A percentile compares a stretch with the other conserved stretches of the same genome.
Evolutionary conservation across 352 stramenopile species (phyloP).

Genomic region (Phytophthora colocasiae): DNA sequence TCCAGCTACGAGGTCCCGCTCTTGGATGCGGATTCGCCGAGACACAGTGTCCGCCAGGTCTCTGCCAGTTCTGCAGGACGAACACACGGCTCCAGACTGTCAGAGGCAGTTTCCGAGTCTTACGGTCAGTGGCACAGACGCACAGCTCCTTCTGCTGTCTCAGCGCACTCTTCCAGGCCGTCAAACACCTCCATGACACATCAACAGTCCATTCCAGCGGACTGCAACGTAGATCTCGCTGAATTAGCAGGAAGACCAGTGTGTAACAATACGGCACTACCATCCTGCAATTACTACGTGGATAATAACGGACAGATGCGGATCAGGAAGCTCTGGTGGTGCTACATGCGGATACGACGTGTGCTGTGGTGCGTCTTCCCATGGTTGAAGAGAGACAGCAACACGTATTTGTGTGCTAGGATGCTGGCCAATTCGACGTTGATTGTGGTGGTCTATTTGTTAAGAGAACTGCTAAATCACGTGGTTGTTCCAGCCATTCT

Average conservation of each 20-base stretch:
- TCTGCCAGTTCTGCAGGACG: slow-evolving; percentile 25
- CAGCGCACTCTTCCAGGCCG: slow-evolving; percentile 18
- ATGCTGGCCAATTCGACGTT: slow-evolving; percentile 83
- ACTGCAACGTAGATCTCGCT: slow-evolving; percentile 11
- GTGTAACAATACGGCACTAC: slow-evolving; percentile 18
- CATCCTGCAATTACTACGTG: slow-evolving; percentile 76
- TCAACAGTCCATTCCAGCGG: slow-evolving; percentile 1
- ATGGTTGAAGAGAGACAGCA: slow-evolving; percentile 75
- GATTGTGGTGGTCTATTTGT: slow-evolving; percentile 65
- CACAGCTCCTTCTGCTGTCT: slow-evolving; percentile 16
- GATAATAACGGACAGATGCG: slow-evolving; percentile 55
- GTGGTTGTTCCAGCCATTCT: slow-evolving; percentile 56
- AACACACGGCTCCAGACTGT: slow-evolving; percentile 32
- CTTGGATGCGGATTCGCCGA: slow-evolving; percentile 9
- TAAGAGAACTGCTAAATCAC: slow-evolving; percentile 58
- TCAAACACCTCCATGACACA: slow-evolving; percentile 20
- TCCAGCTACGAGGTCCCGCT: slow-evolving; percentile 19
- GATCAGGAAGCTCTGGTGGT: slow-evolving; percentile 62
- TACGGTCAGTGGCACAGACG: slow-evolving; percentile 12
- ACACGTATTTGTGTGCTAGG: slow-evolving; percentile 74
- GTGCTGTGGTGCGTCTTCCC: slow-evolving; percentile 57
- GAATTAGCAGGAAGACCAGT: slow-evolving; percentile 2
- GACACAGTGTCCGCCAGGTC: not conserved
- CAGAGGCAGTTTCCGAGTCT: slow-evolving; percentile 11
- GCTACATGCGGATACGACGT: slow-evolving; percentile 57